Evolutionary conservation across 2,329 filamentous ascomycete genomes (phyloP).

Genomic region (Epichloe brachyelytri): DNA sequence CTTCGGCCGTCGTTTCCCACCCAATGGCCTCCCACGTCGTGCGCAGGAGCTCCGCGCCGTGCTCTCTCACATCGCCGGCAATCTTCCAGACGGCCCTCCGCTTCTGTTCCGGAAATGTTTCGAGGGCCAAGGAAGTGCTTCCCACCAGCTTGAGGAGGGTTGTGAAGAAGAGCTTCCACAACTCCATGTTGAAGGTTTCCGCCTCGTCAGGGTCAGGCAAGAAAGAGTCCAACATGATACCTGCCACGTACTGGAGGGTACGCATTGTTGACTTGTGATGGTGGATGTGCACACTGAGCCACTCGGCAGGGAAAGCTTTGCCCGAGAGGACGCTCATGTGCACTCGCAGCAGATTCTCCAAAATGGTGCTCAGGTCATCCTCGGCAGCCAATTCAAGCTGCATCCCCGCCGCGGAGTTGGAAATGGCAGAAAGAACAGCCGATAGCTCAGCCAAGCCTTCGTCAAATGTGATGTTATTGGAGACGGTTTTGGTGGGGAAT

Average conservation of each 20-base stretch:
- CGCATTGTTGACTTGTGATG: conserved; percentile 84
- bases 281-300: conserved; percentile 88
- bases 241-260: conserved; percentile 68
- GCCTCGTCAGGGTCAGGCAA: conserved; percentile 84
- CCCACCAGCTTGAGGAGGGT: conserved; percentile 81
- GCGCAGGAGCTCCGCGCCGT: conserved; percentile 74
- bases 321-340: conserved; percentile 82
- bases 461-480: conserved; percentile 54
- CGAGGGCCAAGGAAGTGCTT: conserved; percentile 76
- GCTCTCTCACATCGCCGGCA: conserved; percentile 85
- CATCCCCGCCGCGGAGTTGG: conserved; percentile 57
- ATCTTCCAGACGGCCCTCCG: conserved; percentile 96
- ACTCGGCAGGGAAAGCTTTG: conserved; percentile 76
- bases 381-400: conserved; percentile 61
- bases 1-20: conserved; percentile 80
- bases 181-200: conserved; percentile 79
- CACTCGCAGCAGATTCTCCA: conserved; percentile 70
- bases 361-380: conserved; percentile 59
- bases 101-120: conserved; percentile 96
- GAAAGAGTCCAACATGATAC: conserved; percentile 69
- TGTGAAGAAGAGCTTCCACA: conserved; percentile 90
- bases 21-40: conserved; percentile 91
- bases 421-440: conserved; percentile 71
- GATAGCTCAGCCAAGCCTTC: conserved; percentile 83
- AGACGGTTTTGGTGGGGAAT: conserved; percentile 62